phyloP scores from a whole-genome alignment of 768 basidiomycete species.

The button mushroom (Agaricus bisporus) region DNA sequence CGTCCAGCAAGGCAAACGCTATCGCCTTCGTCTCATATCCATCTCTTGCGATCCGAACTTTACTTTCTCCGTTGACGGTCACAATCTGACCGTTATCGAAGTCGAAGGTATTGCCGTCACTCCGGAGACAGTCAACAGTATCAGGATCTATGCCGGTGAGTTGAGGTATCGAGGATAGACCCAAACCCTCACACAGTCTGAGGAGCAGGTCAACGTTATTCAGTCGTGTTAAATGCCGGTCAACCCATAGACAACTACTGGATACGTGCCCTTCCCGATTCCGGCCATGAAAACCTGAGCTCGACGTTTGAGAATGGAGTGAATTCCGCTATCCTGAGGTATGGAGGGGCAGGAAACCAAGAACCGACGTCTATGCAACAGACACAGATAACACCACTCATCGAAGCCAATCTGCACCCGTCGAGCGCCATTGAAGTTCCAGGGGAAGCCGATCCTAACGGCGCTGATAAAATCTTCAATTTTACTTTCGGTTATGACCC shows the following conservation, averaged over 20 bases:
- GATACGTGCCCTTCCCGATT: constrained; percentile 22
- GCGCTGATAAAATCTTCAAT: constrained; percentile 24
- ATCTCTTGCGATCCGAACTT: constrained; percentile 26
- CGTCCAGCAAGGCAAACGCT: constrained; percentile 27
- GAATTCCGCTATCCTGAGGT: constrained; percentile 21
- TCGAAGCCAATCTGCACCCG: not conserved
- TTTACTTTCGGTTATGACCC: constrained; percentile 12
- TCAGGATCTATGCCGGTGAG: constrained; percentile 11
- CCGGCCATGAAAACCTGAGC: constrained; percentile 11
- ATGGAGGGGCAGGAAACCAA: constrained; percentile 25
- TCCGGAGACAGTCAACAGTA: constrained; percentile 25
- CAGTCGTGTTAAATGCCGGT: constrained; percentile 26
- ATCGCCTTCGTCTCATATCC: constrained; percentile 22
- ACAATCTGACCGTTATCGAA: constrained; percentile 33
- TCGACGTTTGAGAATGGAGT: constrained; percentile 14
- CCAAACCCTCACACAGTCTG: not conserved
- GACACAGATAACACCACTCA: not conserved
- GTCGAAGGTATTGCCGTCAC: constrained; percentile 25
- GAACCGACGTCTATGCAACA: constrained; percentile 23
- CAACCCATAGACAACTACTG: constrained; percentile 34
- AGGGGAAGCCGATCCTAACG: constrained; percentile 23
- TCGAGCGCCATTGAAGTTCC: constrained; percentile 14
- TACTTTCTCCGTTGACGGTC: constrained; percentile 39
- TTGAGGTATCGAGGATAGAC: constrained; percentile 12
- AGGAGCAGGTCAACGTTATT: constrained; percentile 36